Evolutionary conservation across 163 green algal genomes (phyloP).

Genomic region (Coccomyxa subellipsoidea): DNA sequence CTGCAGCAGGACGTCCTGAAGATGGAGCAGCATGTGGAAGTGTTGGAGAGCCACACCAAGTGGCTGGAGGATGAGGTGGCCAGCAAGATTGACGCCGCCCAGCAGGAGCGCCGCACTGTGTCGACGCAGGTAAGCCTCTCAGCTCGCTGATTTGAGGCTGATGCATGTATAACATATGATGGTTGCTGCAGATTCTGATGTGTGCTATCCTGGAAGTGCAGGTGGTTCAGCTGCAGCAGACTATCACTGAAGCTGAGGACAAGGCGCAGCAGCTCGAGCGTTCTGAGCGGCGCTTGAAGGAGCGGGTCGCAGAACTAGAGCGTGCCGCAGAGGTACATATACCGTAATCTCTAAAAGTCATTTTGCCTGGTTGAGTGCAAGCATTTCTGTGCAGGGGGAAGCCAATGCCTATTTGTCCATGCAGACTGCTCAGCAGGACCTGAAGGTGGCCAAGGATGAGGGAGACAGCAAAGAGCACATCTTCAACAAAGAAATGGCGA

Average conservation of each 20-base stretch:
- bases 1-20: conserved; percentile 20
- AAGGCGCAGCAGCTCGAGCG: conserved; percentile 16
- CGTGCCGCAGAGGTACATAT: conserved; percentile 19
- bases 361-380: too few relatives aligned
- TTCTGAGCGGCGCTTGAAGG: conserved; percentile 24
- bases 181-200: neutral
- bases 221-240: conserved; percentile 41
- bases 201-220: neutral
- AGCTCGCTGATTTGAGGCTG: neutral
- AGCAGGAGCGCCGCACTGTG: conserved; percentile 31
- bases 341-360: too few relatives aligned
- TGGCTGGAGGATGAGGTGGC: conserved; percentile 60
- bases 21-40: conserved; percentile 60
- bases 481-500: conserved; percentile 47
- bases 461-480: conserved; percentile 28
- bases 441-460: conserved; percentile 18
- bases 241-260: conserved; percentile 30
- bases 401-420: neutral
- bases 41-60: conserved; percentile 51
- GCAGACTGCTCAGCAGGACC: conserved; percentile 4
- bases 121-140: conserved; percentile 15
- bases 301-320: conserved; percentile 22
- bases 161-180: neutral
- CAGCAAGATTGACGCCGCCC: neutral
- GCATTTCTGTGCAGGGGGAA: too few relatives aligned